Base-by-base conservation (phyloP, 2,329 filamentous ascomycete genomes). In the Escovopsis sp. region DNA sequence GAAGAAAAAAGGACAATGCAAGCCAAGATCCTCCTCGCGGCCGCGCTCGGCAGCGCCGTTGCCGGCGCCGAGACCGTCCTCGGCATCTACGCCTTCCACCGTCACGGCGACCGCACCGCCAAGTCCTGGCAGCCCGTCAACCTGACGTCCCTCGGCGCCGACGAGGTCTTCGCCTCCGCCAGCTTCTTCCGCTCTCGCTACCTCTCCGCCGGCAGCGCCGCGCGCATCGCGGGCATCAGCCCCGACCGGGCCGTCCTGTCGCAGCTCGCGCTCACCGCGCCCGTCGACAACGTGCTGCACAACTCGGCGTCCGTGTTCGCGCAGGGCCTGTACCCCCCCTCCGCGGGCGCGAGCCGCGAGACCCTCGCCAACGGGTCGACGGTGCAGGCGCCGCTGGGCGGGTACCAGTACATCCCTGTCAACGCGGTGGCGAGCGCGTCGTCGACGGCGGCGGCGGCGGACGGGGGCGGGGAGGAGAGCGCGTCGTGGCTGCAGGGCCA, bases 21-120 rank as follows among this genome's bases (percentile, higher is more conserved):
- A 36, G 34, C 26, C 33, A 38, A 40, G 35, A 35, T 35, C 39
- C 33, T 16, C 36, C 15, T 33, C 21, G 7, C 39, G 36, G 42
- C 63, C 41, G 54, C 62, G 29, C 48, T 62, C 33, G 51, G 58
- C 35, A n/a, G n/a, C n/a, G 45, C 62, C 33, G 41, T 60, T 39
- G 32, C 49, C 55, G 31, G 46, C 41, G 60, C 60, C 15, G 82
- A 92, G 61, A 81, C 76, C 1, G 66, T 90, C 19, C 66, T 93
- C 13, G 86, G 85, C 35, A 76, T 79, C 31, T 90, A 87, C 57
- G 76, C 94, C 57, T 93, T 92, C 65, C 76, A 84, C 47, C 80
- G 87, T 31, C 87, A 94, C 61, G 87, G 87, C 39, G 87, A 94
- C 57, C 76, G 87, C 37, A 88, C 85, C 1, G 62, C 83, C 43